Base-by-base conservation (phyloP, 1,284 basidiomycete genomes). In the Megacollybia platyphylla region DNA sequence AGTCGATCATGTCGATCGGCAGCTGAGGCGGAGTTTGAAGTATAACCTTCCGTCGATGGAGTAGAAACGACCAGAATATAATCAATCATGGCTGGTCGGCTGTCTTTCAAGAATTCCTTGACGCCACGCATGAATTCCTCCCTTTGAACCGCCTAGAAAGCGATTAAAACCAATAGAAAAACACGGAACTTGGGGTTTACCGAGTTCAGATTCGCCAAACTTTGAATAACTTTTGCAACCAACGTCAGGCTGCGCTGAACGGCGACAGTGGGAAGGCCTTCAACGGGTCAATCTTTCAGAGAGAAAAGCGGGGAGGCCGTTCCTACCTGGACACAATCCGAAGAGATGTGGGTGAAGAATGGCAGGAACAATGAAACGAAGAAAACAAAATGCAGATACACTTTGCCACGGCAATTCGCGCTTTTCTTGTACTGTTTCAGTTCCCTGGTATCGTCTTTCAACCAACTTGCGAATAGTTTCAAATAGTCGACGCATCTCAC, bases 361-460 rank as follows among this genome's bases (percentile, higher is more conserved):
- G 18, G 80, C 82, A 35, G 85, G 86, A 13, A 86, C 80, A 51
- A 91, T 79, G 58, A 91, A 87, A 37, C 87, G 74, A 30, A 90
- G 67, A 57, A 90, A 90, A 54, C 82, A 77, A 57, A 90, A 90
- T 0, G 87, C 87, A 34, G 83, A 86, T 36, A 90, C 83, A 52
- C 81, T 79, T 57, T 88, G 86, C 71, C 73, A 79, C 28, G 76
- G 80, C 34, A 87, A 63, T 36, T 79, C 70, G 40, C 62, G 64
- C 51, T 69, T 73, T 39, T 63, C 60, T 18, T 68, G 67, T 13
- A 62, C 54, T 11, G 57, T 48, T 7, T 54, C 53, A 29, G 65
- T 63, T 27, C 59, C 54, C 41, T 64, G 62, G 55, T 82, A 82
- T 28, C 73, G 70, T 45, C 65, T 63, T 54, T 84, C 81, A 1